A percentile compares a stretch with the other conserved stretches of the same genome.
phyloP scores from a whole-genome alignment of 139 green algal genomes.

The Closterium sp. region DNA sequence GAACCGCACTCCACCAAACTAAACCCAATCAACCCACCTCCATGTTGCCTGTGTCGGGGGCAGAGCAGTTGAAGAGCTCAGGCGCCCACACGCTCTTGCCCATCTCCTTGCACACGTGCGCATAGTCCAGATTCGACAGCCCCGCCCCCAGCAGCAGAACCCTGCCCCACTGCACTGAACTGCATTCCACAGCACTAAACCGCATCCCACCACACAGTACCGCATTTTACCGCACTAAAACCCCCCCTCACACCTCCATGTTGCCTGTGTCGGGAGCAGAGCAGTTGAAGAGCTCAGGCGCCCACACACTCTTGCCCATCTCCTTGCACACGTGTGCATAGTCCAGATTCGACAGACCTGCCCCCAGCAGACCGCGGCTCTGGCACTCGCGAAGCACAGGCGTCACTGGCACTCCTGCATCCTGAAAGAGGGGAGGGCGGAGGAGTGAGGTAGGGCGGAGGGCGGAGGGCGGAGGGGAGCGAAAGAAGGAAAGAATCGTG shows the following conservation, averaged over 20 bases:
- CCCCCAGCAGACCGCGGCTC: constrained; percentile 51
- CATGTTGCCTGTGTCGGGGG: constrained; percentile 99
- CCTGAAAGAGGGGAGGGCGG: background rate
- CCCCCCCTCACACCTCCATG: constrained; percentile 83
- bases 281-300: constrained; percentile 98
- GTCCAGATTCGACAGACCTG: constrained; percentile 85
- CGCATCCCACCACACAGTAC: background rate
- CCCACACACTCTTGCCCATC: constrained; percentile 75
- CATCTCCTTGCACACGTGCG: constrained; percentile 63
- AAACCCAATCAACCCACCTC: constrained; percentile 64
- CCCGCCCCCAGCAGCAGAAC: constrained; percentile 59
- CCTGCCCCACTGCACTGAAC: background rate
- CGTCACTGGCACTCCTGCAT: background rate
- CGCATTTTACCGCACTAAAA: background rate
- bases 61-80: constrained; percentile 98
- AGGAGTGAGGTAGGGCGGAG: too few species aligned
- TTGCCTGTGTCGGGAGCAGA: constrained; percentile 96
- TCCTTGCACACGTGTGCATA: constrained; percentile 70
- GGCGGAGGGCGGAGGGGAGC: too few species aligned
- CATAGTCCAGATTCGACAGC: constrained; percentile 92
- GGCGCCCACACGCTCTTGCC: constrained; percentile 74
- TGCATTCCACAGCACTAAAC: background rate
- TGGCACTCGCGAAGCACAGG: background rate
- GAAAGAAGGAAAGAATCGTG: too few species aligned
- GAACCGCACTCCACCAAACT: background rate